phyloP scores from a whole-genome alignment of 106 monocot species.

The Phalaenopsis aphrodite region DNA sequence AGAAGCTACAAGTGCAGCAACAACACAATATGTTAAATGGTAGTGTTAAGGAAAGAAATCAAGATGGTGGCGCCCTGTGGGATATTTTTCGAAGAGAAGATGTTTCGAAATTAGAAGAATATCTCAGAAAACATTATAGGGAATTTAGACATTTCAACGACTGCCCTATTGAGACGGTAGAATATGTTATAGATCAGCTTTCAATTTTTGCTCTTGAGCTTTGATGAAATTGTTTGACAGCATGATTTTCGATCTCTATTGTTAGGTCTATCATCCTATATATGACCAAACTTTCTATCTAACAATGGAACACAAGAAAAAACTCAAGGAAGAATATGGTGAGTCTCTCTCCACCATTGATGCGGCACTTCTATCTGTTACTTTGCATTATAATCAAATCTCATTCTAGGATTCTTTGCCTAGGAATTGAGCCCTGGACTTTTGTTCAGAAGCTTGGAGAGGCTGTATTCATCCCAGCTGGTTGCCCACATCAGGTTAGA shows the following conservation, averaged over 20 bases:
- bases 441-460: conserved; percentile 85
- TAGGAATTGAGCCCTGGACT: conserved; percentile 90
- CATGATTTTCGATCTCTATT: neutral
- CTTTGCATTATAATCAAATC: neutral
- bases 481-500: conserved; percentile 87
- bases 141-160: conserved; percentile 69
- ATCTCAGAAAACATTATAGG: conserved; percentile 47
- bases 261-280: conserved; percentile 57
- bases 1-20: neutral
- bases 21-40: neutral
- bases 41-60: neutral
- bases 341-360: neutral
- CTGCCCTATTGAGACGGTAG: conserved; percentile 46
- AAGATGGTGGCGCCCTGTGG: conserved; percentile 75
- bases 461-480: conserved; percentile 82
- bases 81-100: conserved; percentile 89
- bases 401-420: neutral
- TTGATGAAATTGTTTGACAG: neutral
- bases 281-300: conserved; percentile 78
- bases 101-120: conserved; percentile 45
- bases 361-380: neutral
- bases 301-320: conserved; percentile 51
- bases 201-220: neutral
- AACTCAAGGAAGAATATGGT: conserved; percentile 79
- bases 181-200: neutral